Percentiles rank a stretch among this genome's conserved stretches.
These are phyloP conservation scores for Fusarium begoniae DNA, from an alignment of 2,329 filamentous ascomycete genomes.

Conservation along the genomic window DNA sequence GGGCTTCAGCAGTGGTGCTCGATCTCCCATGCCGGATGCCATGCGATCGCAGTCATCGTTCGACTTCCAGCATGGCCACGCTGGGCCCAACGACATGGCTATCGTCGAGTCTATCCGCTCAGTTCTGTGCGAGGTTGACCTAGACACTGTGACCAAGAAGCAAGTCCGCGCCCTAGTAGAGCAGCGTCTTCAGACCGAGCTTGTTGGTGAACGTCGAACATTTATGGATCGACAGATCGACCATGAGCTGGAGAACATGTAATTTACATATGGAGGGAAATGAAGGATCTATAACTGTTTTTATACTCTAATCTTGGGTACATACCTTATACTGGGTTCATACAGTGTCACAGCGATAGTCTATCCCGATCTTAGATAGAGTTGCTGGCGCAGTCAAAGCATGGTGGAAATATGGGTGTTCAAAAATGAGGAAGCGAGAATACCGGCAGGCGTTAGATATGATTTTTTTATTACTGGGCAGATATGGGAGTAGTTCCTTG, in stretches of 20 bases:
- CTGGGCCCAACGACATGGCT: constrained; percentile 78
- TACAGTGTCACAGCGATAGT: constrained; percentile 15
- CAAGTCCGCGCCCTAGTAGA: constrained; percentile 92
- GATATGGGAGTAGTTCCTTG: constrained; percentile 38
- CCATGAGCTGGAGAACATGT: constrained; percentile 93
- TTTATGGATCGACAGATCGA: constrained; percentile 97
- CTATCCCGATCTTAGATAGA: constrained; percentile 6
- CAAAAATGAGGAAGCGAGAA: constrained; percentile 39
- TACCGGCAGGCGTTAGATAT: constrained; percentile 34
- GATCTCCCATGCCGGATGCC: constrained; percentile 56
- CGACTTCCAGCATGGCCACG: constrained; percentile 67
- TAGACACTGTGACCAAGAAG: constrained; percentile 99
- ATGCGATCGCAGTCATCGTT: constrained; percentile 64
- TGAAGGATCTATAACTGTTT: constrained; percentile 9
- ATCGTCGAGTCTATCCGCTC: constrained; percentile 87
- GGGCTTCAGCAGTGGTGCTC: constrained; percentile 58
- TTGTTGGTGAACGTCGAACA: constrained; percentile 83
- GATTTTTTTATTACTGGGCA: constrained; percentile 25
- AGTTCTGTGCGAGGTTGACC: constrained; percentile 86
- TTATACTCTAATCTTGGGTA: constrained; percentile 34
- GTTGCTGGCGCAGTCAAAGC: constrained; percentile 14
- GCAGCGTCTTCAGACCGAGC: constrained; percentile 89
- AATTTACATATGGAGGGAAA: constrained; percentile 41
- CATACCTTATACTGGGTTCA: constrained; percentile 35
- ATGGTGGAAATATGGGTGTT: constrained; percentile 19